Base-by-base conservation (phyloP, 257 asterid genomes). In the Thymus quinquecostatus region DNA sequence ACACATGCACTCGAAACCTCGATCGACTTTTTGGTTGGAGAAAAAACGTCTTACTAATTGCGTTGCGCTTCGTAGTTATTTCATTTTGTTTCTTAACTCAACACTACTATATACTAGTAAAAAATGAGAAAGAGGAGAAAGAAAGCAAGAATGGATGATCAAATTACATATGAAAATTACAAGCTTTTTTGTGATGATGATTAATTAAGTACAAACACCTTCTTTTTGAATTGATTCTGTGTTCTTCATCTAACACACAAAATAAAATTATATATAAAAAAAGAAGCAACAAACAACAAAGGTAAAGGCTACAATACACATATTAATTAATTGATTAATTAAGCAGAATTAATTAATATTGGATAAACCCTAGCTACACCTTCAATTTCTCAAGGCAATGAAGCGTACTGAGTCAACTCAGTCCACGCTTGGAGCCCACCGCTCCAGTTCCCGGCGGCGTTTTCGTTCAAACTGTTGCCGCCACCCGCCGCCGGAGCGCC, bases 401-500 rank as follows among this genome's bases (percentile, higher is more conserved):
- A 66, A 80, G 72, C 77, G 69, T 71, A 85, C 60, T 80, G 86
- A 85, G 77, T 77, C 80, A 82, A 59, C 50, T 78, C 86, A 58
- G 63, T 78, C 96, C 93, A 87, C 2, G 85, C 83, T 74, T 83
- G 86, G 78, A 82, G 62, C 8, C 82, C 88, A 75, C 79, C 4
- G 32, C 59, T 82, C 91, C 91, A 83, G 50, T 71, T 85, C 63
- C 71, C 79, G 34, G 41, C 79, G 34, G 41, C 60, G 59, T 72
- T 77, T 11, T 75, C 84, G 68, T 73, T 80, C 10, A 30, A 48
- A 61, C 47, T 69, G 14, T 41, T 56, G 57, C 62, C 32, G 70
- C 67, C 58, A 49, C 72, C 62, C 5, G 66, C 72, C 5, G 82
- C 71, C 51, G 86, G 81, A 50, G 48, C 79, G 2, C 32, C 28